phyloP scores from a whole-genome alignment of 306 rosid genomes.

The Sechiopsis laciniata region DNA sequence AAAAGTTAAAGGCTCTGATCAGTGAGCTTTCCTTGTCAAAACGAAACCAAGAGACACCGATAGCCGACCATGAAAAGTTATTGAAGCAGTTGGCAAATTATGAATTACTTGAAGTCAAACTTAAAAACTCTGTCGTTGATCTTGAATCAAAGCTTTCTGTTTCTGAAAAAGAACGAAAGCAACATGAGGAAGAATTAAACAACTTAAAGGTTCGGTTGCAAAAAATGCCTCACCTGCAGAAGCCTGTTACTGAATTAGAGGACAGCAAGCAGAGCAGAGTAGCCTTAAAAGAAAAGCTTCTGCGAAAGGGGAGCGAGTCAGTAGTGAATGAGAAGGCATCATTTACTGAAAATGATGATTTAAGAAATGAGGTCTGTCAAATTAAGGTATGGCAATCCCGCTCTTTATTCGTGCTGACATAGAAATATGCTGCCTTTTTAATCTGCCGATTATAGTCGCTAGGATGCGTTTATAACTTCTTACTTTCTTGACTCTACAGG shows the following conservation, averaged over 20 bases:
- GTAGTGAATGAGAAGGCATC: too few species aligned
- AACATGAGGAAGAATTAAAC: slow-evolving; percentile 29
- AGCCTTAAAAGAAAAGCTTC: slow-evolving; percentile 23
- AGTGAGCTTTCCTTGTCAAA: slow-evolving; percentile 28
- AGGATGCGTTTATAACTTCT: slow-evolving; percentile 11
- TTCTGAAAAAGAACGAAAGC: slow-evolving; percentile 34
- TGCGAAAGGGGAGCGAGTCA: too few species aligned
- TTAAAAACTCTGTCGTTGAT: slow-evolving; percentile 29
- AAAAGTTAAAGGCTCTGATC: slow-evolving; percentile 25
- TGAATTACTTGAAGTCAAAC: slow-evolving; percentile 31
- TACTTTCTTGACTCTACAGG: slow-evolving; percentile 34
- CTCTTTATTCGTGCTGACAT: slow-evolving; percentile 27
- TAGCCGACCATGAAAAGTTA: slow-evolving; percentile 28
- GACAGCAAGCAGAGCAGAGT: slow-evolving; percentile 25
- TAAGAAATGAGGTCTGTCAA: too few species aligned
- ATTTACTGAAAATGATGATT: too few species aligned
- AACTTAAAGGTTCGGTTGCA: slow-evolving; percentile 14
- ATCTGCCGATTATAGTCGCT: slow-evolving; percentile 14
- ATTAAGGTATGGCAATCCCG: neutral
- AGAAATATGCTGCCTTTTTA: slow-evolving; percentile 1
- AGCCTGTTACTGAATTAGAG: slow-evolving; percentile 31
- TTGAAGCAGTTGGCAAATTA: slow-evolving; percentile 31
- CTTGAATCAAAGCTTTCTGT: slow-evolving; percentile 33
- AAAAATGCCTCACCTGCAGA: slow-evolving; percentile 23
- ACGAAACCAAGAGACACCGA: slow-evolving; percentile 24